phyloP scores from a whole-genome alignment of 2,329 filamentous ascomycete species.

The Ploettnerulaceae sp. region DNA sequence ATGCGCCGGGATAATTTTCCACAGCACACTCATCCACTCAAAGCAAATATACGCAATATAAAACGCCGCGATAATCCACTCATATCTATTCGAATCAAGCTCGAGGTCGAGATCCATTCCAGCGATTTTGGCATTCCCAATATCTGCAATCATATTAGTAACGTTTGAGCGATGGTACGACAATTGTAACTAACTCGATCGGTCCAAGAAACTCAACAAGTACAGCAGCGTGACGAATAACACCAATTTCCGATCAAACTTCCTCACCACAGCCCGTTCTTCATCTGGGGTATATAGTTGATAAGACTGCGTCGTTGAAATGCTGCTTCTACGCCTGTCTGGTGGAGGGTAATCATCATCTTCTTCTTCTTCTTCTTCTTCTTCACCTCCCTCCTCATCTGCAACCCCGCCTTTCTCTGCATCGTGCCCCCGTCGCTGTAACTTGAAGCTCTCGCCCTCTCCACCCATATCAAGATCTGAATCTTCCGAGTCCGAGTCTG shows the following conservation, averaged over 20 bases:
- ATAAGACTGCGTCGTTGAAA: constrained; percentile 38
- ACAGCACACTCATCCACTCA: constrained; percentile 61
- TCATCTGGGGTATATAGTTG: constrained; percentile 62
- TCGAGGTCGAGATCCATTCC: constrained; percentile 60
- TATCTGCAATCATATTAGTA: constrained; percentile 40
- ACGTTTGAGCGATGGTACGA: not conserved
- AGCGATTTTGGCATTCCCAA: constrained; percentile 59
- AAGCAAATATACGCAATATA: constrained; percentile 60
- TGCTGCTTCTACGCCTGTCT: constrained; percentile 25
- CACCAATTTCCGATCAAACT: constrained; percentile 74
- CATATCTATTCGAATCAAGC: constrained; percentile 46
- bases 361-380: constrained; percentile 17
- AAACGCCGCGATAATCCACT: constrained; percentile 57
- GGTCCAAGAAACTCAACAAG: constrained; percentile 78
- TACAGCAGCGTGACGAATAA: constrained; percentile 79
- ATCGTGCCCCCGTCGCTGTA: constrained; percentile 12
- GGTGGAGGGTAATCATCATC: constrained; percentile 8
- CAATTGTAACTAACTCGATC: constrained; percentile 60
- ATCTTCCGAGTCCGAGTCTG: constrained; percentile 27
- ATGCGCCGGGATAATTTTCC: constrained; percentile 56
- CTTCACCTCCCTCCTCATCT: constrained; percentile 14
- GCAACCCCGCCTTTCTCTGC: constrained; percentile 10
- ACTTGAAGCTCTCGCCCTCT: constrained; percentile 22
- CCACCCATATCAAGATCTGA: constrained; percentile 22
- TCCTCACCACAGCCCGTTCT: constrained; percentile 64